Evolutionary conservation across 2,329 filamentous ascomycete species (phyloP).

Genomic region (Penicillium freii): DNA sequence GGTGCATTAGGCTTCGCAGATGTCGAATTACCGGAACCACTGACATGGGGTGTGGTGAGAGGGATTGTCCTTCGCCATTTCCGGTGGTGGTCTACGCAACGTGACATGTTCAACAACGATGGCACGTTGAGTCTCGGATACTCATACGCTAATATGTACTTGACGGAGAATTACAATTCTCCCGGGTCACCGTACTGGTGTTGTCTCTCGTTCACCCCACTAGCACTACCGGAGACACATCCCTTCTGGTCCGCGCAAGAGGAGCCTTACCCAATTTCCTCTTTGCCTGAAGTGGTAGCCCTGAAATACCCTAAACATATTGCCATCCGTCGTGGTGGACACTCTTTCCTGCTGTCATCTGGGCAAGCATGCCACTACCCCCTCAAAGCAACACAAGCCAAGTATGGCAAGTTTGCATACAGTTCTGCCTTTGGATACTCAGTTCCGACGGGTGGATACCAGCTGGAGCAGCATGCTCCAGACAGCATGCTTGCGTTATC

Average conservation of each 20-base stretch:
- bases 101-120: conserved; percentile 70
- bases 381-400: conserved; percentile 76
- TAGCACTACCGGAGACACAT: conserved; percentile 66
- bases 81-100: conserved; percentile 75
- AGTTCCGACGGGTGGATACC: conserved; percentile 72
- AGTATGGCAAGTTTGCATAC: conserved; percentile 77
- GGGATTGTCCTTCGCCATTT: conserved; percentile 71
- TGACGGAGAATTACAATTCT: conserved; percentile 82
- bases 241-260: conserved; percentile 73
- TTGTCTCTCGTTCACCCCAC: conserved; percentile 71
- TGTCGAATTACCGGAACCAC: conserved; percentile 67
- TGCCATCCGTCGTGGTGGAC: conserved; percentile 66
- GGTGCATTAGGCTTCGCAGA: conserved; percentile 72
- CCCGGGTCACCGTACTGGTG: conserved; percentile 74
- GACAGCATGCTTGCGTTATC: conserved; percentile 74
- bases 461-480: conserved; percentile 72
- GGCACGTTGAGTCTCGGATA: conserved; percentile 76
- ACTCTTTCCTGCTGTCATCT: conserved; percentile 71
- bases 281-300: conserved; percentile 59
- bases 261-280: conserved; percentile 56
- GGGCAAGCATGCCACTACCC: conserved; percentile 81
- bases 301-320: conserved; percentile 72
- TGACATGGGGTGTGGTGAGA: conserved; percentile 78
- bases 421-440: conserved; percentile 74
- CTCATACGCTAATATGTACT: conserved; percentile 75